Conservation (phyloP, 2,329 filamentous ascomycete species). For the Talaromyces sp. region DNA sequence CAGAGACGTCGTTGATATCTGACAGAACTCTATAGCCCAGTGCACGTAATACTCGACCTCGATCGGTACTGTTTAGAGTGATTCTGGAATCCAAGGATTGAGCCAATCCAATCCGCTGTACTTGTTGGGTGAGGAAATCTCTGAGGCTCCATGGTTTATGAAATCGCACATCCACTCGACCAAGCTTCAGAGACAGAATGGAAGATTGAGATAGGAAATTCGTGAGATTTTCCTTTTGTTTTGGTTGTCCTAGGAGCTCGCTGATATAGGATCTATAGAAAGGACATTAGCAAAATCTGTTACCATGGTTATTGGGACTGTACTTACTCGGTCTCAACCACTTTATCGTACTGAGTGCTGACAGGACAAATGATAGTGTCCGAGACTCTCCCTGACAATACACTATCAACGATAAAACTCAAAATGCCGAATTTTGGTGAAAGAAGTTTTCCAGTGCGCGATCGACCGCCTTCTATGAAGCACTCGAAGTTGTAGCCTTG, state of each 20-base stretch:
- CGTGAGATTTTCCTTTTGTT: conserved; percentile 87
- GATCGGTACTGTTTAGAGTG: conserved; percentile 47
- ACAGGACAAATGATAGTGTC: conserved; percentile 94
- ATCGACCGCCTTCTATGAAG: conserved; percentile 93
- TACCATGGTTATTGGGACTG: background rate
- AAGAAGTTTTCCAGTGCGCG: conserved; percentile 86
- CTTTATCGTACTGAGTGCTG: conserved; percentile 97
- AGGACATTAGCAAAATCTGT: conserved; percentile 10
- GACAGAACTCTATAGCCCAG: conserved; percentile 88
- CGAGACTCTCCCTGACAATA: conserved; percentile 79
- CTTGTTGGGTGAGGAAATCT: conserved; percentile 73
- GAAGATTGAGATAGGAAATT: conserved; percentile 88
- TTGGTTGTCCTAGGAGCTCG: conserved; percentile 87
- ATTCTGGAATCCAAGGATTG: conserved; percentile 29
- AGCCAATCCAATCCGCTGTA: conserved; percentile 50
- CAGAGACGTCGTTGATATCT: conserved; percentile 92
- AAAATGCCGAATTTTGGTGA: conserved; percentile 95
- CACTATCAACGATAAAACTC: conserved; percentile 82
- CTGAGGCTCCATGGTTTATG: conserved; percentile 92
- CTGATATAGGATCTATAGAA: conserved; percentile 73
- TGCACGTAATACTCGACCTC: conserved; percentile 72
- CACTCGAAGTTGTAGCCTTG: conserved; percentile 94
- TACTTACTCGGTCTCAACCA: conserved; percentile 79
- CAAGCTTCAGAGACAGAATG: conserved; percentile 80
- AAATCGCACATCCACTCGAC: conserved; percentile 90